Evolutionary conservation across 2,329 filamentous ascomycete species (phyloP).

Genomic region (Phialocephala subalpina): DNA sequence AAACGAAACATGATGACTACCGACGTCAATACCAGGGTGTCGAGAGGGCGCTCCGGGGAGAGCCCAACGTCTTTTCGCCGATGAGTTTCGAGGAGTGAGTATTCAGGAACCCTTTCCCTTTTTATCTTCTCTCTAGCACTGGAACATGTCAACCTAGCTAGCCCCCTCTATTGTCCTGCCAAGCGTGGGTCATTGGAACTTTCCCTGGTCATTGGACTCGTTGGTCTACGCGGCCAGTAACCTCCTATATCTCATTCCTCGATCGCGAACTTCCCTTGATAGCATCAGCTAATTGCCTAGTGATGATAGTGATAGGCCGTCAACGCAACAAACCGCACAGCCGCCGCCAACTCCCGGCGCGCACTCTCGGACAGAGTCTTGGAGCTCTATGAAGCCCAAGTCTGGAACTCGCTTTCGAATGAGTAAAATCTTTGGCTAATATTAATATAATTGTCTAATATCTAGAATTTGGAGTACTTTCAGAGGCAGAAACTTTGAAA

Average conservation of each 20-base stretch:
- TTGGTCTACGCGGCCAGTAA: background rate
- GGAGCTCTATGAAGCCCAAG: slow-evolving; percentile 4
- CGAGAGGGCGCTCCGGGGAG: slow-evolving; percentile 20
- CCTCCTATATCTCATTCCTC: background rate
- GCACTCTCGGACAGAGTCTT: background rate
- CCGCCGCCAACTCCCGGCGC: slow-evolving; percentile 5
- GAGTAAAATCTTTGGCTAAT: slow-evolving; percentile 6
- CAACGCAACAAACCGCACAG: slow-evolving; percentile 13
- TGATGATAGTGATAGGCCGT: slow-evolving; percentile 10
- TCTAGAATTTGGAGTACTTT: no score
- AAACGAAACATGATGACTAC: slow-evolving; percentile 25
- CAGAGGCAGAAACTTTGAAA: no score
- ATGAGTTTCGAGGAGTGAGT: slow-evolving; percentile 19
- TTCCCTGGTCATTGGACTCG: background rate
- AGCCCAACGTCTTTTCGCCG: slow-evolving; percentile 12
- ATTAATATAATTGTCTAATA: no score
- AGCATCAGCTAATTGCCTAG: background rate
- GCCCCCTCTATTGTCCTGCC: background rate
- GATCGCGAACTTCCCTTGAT: no score
- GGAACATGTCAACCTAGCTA: no score
- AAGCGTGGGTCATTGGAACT: background rate
- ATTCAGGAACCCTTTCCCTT: background rate
- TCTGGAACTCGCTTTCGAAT: background rate
- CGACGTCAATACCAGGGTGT: slow-evolving; percentile 22
- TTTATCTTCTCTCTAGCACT: background rate